A percentile compares a stretch with the other conserved stretches of the same genome.
Evolutionary conservation across 176 grass and related monocot species (phyloP).

Genomic region (Bothriochloa decipiens): DNA sequence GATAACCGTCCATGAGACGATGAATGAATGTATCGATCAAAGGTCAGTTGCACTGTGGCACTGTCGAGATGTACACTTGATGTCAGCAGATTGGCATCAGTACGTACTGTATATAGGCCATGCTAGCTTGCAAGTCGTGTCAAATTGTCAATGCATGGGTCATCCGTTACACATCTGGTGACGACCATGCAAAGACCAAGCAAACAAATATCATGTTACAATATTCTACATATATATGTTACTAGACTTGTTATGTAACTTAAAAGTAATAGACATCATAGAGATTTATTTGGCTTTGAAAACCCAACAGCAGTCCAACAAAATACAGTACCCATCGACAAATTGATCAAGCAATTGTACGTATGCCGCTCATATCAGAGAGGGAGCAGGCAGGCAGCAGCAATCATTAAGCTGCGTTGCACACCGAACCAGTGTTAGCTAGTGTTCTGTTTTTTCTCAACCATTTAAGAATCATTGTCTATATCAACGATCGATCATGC

Average conservation of each 20-base stretch:
- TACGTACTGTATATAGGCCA: neutral
- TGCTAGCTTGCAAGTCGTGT: conserved; percentile 9
- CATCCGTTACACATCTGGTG: neutral
- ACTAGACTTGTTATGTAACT: neutral
- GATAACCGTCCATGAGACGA: too few relatives aligned
- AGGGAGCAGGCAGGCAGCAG: conserved; percentile 22
- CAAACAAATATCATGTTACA: neutral
- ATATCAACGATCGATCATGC: conserved; percentile 19
- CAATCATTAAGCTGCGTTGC: conserved; percentile 46
- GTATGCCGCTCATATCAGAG: conserved; percentile 9
- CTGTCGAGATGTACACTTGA: neutral
- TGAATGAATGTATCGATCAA: too few relatives aligned
- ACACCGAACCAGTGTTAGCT: neutral
- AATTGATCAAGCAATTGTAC: neutral
- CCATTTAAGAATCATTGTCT: conserved; percentile 29
- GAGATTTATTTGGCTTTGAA: conserved; percentile 6
- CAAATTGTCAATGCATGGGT: neutral
- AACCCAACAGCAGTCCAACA: neutral
- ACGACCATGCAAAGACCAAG: neutral
- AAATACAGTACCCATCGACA: neutral
- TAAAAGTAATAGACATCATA: neutral
- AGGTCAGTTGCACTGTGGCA: too few relatives aligned
- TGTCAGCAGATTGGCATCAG: neutral
- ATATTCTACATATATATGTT: neutral
- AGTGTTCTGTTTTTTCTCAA: conserved; percentile 24